Base-by-base conservation (phyloP, 805 yeast genomes). In the Jamesozyma lodderae region DNA sequence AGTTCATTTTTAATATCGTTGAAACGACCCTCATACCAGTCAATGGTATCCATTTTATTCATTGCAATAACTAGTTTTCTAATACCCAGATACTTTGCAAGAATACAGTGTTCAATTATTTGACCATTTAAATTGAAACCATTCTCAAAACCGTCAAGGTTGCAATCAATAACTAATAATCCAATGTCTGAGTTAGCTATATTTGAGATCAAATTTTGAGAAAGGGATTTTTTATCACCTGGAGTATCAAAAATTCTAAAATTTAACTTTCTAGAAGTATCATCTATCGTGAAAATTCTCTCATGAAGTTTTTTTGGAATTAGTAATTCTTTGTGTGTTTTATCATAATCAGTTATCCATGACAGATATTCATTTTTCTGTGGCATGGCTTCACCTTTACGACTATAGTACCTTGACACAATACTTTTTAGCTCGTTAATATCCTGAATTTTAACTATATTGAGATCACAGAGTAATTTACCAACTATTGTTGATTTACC, bases 21-120 rank as follows among this genome's bases (percentile, higher is more conserved):
- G 63, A 81, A 92, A 63, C 98, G 79, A 52, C 79, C 88, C 64
- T 84, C 75, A 28, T 95, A 79, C 98, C 98, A 92, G 45, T 64
- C 68, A 27, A 90, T 95, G 29, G 96, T 84, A 66, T 92, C 98
- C 96, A 90, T 84, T 74, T 90, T 90, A 38, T 52, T 47, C 42
- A 47, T 33, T 8, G 27, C 34, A 13, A 47, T 33, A 4, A 45
- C 37, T 10, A 47, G 9, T 14, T 40, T 34, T 1, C 37, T 31
- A 4, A 36, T 22, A 4, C 20, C 17, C 14, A 26, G 2, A 18
- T 31, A 23, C 11, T n/a, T 26, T 9, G 33, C 25, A 5, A 45
- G 15, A 3, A 41, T 26, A 5, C 40, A 27, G 18, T 40, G 43
- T 29, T 47, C 41, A 15, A 44, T 40, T 5, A 41, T 41, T 18